A percentile compares a stretch with the other conserved stretches of the same genome.
phyloP scores from a whole-genome alignment of 345 rosid genomes.

The Orychophragmus violaceus region DNA sequence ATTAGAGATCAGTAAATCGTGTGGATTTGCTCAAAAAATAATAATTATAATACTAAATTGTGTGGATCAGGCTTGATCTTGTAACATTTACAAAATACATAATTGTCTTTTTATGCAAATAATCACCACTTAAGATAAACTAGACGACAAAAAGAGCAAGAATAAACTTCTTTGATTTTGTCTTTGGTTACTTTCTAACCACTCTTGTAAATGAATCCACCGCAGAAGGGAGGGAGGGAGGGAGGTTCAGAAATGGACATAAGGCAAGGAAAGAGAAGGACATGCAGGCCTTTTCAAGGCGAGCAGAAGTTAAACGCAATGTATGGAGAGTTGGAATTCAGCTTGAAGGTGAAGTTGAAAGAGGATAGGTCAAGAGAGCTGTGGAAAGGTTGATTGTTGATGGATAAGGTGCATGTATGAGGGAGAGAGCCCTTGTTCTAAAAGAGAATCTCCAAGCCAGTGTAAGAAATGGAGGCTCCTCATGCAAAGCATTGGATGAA shows the following conservation, averaged over 20 bases:
- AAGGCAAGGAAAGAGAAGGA: too few species aligned
- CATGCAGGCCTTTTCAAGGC: constrained; percentile 25
- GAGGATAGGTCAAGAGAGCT: not conserved
- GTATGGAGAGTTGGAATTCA: constrained; percentile 17
- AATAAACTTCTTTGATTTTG: too few species aligned
- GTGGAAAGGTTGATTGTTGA: constrained; percentile 5
- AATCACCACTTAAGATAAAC: too few species aligned
- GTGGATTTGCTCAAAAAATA: too few species aligned
- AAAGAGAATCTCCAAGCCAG: constrained; percentile 6
- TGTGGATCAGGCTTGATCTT: too few species aligned
- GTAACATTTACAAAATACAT: not conserved
- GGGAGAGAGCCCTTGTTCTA: not conserved
- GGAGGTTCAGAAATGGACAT: too few species aligned
- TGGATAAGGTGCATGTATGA: constrained; percentile 11
- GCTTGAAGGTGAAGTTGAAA: not conserved
- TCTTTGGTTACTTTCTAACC: too few species aligned
- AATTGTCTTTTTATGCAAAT: not conserved
- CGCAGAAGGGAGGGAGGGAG: too few species aligned
- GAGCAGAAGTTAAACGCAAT: constrained; percentile 28
- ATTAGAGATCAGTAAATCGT: too few species aligned
- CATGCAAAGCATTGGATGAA: constrained; percentile 4
- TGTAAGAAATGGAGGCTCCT: not conserved
- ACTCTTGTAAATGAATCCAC: too few species aligned
- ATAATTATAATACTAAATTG: too few species aligned
- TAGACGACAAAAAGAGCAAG: too few species aligned